Evolutionary conservation across 1,284 basidiomycete genomes (phyloP), one percentile per base, ranked within the genome.

Genomic region (Erythrobasidium hasegawianum): DNA sequence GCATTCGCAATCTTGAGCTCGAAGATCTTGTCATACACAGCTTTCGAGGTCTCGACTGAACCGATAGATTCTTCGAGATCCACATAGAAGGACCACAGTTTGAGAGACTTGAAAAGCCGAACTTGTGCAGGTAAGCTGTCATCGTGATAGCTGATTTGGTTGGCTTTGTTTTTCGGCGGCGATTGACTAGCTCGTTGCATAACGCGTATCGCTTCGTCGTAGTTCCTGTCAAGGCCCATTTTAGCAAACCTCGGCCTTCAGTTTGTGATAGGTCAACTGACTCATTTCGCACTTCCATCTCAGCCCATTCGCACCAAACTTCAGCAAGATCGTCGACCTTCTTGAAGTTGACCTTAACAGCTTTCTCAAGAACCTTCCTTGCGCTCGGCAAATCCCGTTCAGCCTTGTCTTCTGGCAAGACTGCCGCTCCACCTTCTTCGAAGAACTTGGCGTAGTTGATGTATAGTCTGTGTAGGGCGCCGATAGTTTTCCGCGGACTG

Each of bases 1-100:
- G 96, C 94, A 75, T 97, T 98, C n/a, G 96, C 96, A 68, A 99
- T 98, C 71, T 93, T 89, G 70, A 99, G 83, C 74, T 97, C 94
- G 74, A 98, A 81, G 71, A 98, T 97, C 79, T 90, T 91, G 81
- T 98, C 95, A 76, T 98, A 98, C 0, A 94, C 91, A 0, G 84
- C 84, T 78, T 97, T 97, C 0, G 95, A 83, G 0, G 88, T 87
- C 70, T 97, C 93, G 26, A 97, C 88, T 0, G 90, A 87, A 2
- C 95, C 95, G 72, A 97, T 88, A 0, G 92, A 93, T 77, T 99
- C 96, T 77, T 97, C 93, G 27, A 98, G 81, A 75, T 98, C 96
- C 68, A 96, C 89, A 76, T 96, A 97, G 81, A 97, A 98, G 0
- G 92, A 95, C 96, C 96, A 98, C 1, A 99, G 83, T 78, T 98